Percentiles rank a stretch among this genome's conserved stretches.
These are phyloP conservation scores for Eucalyptus pauciflora DNA, from an alignment of 345 rosid species.

Conservation along the genomic window DNA sequence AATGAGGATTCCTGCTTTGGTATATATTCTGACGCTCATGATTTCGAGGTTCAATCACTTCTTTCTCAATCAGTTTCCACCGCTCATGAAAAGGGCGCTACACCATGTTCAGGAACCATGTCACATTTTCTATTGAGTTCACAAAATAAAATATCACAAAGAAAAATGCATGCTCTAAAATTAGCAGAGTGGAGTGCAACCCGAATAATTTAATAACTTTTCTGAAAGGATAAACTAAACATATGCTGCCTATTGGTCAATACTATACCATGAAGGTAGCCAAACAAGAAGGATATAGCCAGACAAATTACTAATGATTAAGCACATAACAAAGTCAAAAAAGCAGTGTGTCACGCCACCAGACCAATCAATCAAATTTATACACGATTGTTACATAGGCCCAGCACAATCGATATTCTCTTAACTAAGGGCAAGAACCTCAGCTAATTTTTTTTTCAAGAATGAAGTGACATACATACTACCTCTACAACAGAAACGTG, in stretches of 20 bases:
- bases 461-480: not conserved
- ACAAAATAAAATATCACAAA: not conserved
- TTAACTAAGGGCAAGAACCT: not conserved
- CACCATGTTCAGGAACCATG: conserved; percentile 2
- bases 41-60: conserved; percentile 94
- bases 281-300: not conserved
- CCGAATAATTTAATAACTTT: not conserved
- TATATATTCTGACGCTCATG: conserved; percentile 55
- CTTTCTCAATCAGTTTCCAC: conserved; percentile 95
- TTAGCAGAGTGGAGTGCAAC: not conserved
- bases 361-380: not conserved
- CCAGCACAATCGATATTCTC: not conserved
- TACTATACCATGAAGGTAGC: not conserved
- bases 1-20: conserved; percentile 60
- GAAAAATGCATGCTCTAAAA: not conserved
- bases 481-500: conserved; percentile 74
- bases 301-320: not conserved
- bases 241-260: not conserved
- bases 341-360: not conserved
- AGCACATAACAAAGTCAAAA: not conserved
- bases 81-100: conserved; percentile 97
- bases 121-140: not conserved
- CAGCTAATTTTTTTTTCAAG: not conserved
- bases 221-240: not conserved
- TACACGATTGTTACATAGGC: not conserved